A percentile compares a stretch with the other conserved stretches of the same genome.
Conservation (phyloP, 2,329 filamentous ascomycete species). For the Conoideocrella luteorostrata region DNA sequence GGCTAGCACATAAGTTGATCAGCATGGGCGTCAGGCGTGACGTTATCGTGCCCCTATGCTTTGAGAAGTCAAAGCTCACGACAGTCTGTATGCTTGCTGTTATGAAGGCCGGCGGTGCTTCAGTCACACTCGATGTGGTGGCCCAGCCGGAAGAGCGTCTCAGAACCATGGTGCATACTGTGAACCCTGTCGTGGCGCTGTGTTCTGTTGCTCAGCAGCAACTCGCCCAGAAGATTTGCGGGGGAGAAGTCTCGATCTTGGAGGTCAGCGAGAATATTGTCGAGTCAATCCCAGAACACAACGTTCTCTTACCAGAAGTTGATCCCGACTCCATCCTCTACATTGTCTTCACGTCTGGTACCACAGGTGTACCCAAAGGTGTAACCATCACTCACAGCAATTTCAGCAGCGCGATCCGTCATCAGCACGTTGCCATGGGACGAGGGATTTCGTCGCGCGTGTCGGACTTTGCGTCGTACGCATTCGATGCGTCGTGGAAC, state of each 20-base stretch:
- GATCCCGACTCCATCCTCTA: no score
- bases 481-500: no score
- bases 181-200: no score
- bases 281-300: no score
- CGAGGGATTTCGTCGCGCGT: neutral
- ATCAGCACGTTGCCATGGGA: no score
- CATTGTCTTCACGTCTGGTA: conserved; percentile 19
- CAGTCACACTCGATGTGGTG: neutral
- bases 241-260: no score
- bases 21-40: neutral
- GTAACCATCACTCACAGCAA: conserved; percentile 13
- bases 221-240: no score
- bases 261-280: no score
- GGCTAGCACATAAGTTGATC: neutral
- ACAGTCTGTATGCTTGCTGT: neutral
- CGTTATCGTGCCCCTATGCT: neutral
- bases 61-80: neutral
- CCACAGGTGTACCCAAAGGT: conserved; percentile 17
- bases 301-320: no score
- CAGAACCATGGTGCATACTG: no score
- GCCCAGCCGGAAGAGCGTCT: neutral
- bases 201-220: no score
- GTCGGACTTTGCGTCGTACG: no score
- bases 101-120: conserved; percentile 1
- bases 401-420: conserved; percentile 1